A percentile compares a stretch with the other conserved stretches of the same genome.
These are phyloP conservation scores for Termitomyces eurrhizus DNA, from an alignment of 768 basidiomycete species.

Conservation along the genomic window DNA sequence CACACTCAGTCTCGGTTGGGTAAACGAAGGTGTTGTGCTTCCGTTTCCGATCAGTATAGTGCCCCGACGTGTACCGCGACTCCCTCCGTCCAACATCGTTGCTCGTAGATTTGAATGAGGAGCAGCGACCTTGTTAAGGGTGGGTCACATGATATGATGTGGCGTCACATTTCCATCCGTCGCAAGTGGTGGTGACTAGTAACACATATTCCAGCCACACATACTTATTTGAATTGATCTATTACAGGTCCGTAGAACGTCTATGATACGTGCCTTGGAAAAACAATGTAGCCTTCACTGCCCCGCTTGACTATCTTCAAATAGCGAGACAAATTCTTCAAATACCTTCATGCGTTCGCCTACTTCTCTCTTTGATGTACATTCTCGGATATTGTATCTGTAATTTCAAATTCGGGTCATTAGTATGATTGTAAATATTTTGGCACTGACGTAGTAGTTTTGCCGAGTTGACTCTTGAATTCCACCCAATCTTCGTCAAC, in stretches of 20 bases:
- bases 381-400: slow-evolving; percentile 33
- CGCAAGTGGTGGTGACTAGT: slow-evolving; percentile 8
- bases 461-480: slow-evolving; percentile 24
- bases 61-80: too few relatives aligned
- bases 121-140: too few relatives aligned
- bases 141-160: too few relatives aligned
- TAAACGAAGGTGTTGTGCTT: too few relatives aligned
- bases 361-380: slow-evolving; percentile 26
- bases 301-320: slow-evolving; percentile 24
- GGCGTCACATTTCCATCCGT: too few relatives aligned
- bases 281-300: background rate
- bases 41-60: too few relatives aligned
- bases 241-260: background rate
- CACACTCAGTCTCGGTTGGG: too few relatives aligned
- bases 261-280: background rate
- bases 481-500: slow-evolving; percentile 41
- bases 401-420: background rate
- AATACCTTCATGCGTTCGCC: slow-evolving; percentile 40
- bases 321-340: slow-evolving; percentile 37
- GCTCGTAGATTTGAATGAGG: too few relatives aligned
- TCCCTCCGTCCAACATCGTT: too few relatives aligned
- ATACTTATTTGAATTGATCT: background rate
- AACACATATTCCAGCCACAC: slow-evolving; percentile 18
- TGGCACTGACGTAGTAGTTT: slow-evolving; percentile 23
- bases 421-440: background rate